These are phyloP conservation scores for Monascus purpureus DNA, from an alignment of 495 filamentous ascomycete genomes.

Conservation along the genomic window DNA sequence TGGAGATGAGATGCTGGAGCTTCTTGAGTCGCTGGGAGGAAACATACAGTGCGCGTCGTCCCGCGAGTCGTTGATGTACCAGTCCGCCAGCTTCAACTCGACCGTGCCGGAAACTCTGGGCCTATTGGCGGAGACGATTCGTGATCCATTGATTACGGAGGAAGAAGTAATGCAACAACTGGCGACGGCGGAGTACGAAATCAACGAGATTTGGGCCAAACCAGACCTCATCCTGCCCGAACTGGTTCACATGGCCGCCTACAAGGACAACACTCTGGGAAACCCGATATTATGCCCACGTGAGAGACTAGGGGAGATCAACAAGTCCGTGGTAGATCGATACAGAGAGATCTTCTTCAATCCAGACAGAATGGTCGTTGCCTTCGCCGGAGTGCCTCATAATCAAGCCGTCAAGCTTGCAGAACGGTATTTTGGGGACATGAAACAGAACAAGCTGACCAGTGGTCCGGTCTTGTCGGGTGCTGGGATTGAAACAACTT, in stretches of 20 bases:
- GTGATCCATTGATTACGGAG: conserved; percentile 77
- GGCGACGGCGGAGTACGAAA: conserved; percentile 85
- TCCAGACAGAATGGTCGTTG: conserved; percentile 83
- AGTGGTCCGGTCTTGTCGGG: conserved; percentile 42
- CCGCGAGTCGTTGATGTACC: conserved; percentile 95
- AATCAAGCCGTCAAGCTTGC: conserved; percentile 64
- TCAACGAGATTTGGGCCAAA: conserved; percentile 94
- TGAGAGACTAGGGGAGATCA: conserved; percentile 66
- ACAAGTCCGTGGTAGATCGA: conserved; percentile 55
- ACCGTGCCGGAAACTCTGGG: conserved; percentile 71
- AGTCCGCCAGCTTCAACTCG: conserved; percentile 93
- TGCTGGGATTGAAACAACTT: conserved; percentile 38
- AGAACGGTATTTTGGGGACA: conserved; percentile 80
- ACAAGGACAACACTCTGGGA: conserved; percentile 86
- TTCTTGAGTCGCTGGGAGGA: conserved; percentile 73
- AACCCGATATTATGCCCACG: conserved; percentile 85
- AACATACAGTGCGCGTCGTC: conserved; percentile 96
- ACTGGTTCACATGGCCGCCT: conserved; percentile 86
- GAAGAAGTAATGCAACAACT: conserved; percentile 79
- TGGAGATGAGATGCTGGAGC: conserved; percentile 75
- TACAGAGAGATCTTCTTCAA: conserved; percentile 77
- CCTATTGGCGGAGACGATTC: conserved; percentile 86
- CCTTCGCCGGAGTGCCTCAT: conserved; percentile 87
- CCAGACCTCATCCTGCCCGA: conserved; percentile 94
- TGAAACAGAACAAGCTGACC: conserved; percentile 37